Base-by-base conservation (phyloP, 345 rosid species). In the Stellera chamaejasme region DNA sequence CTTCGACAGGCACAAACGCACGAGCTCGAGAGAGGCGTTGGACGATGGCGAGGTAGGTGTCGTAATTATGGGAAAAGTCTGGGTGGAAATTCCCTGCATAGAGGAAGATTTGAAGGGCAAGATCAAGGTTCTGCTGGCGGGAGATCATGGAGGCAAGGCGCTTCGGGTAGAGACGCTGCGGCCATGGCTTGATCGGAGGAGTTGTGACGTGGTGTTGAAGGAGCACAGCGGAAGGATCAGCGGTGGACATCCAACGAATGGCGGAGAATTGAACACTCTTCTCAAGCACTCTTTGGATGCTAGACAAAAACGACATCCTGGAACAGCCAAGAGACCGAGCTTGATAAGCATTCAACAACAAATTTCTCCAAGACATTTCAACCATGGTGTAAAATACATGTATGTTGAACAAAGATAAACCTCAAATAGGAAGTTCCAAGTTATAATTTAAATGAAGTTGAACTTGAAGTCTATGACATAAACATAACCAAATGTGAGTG, bases 151-250 rank as follows among this genome's bases (percentile, higher is more conserved):
- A 80, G 60, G 66, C 75, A 4, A 91, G 75, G 52, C 91, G 95
- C 65, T 80, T 90, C 2, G 94, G 91, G 73, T 62, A 74, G 58
- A 90, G 94, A 61, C 76, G 76, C 59, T 77, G 72, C 5, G 98
- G 98, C 98, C 98, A 91, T 7, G 83, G 90, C 69, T 76, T 82
- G 71, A 91, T 77, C 56, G 95, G 97, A 0, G 95, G 97, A 0
- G 82, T 77, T 41, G 81, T 85, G 1, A 69, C 74, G 75, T 59
- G 73, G 48, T 80, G 75, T 58, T 71, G 51, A n/a, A 56, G 67
- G 46, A 72, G 74, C 23, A 70, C 26, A 44, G 28, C 23, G 13
- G 26, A 41, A 16, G 51, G 43, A 8, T 19, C 49, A 25, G 48
- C 43, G 54, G 63, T n/a, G 58, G 63, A 59, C 11, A 56, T 9